Evolutionary conservation across 257 asterid species (phyloP), one percentile per base, ranked within the genome.

Genomic region (Linaria vulgaris): DNA sequence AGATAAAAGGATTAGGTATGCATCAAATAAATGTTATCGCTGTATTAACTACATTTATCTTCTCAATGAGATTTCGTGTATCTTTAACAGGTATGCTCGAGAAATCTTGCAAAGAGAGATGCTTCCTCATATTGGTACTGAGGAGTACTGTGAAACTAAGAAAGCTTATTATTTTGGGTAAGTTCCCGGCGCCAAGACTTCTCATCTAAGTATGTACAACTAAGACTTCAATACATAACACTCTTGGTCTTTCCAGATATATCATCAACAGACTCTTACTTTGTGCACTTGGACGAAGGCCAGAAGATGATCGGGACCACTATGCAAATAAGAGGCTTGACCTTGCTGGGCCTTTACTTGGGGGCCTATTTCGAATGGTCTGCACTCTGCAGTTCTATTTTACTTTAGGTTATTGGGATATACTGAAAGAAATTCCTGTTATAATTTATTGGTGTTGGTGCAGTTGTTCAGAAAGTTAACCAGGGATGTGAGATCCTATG

Each of bases 121-220:
- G 97, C 99, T 92, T 75, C 99, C 97, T 62, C 99, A 92, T 73
- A 96, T 92, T 73, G 99, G 99, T 9, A 80, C 87, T 61, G 94
- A 88, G 53, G 99, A 92, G 67, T 81, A 78, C 61, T 92, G 99
- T 65, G 97, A 87, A 80, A 92, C 99, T 9, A 92, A 85, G 81
- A 92, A 92, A 72, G 99, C 97, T 50, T 92, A 89, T 71, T 92
- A 83, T 79, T 92, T 87, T 74, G 97, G 99, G 99, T 89, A 72
- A 58, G 88, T 45, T 63, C 47, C n/a, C 14, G 54, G 20, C 21
- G 10, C 17, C 71, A 13, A 43, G 16, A 9, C 27, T 41, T 39
- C 52, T n/a, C 45, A 47, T 71, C 17, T 16, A 7, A 34, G 9
- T 83, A 88, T 34, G 60, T 70, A 63, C 25, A 50, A 24, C n/a